These are phyloP conservation scores for Blastobotrys persicus DNA, from an alignment of 1,139 yeast species.

Conservation along the genomic window DNA sequence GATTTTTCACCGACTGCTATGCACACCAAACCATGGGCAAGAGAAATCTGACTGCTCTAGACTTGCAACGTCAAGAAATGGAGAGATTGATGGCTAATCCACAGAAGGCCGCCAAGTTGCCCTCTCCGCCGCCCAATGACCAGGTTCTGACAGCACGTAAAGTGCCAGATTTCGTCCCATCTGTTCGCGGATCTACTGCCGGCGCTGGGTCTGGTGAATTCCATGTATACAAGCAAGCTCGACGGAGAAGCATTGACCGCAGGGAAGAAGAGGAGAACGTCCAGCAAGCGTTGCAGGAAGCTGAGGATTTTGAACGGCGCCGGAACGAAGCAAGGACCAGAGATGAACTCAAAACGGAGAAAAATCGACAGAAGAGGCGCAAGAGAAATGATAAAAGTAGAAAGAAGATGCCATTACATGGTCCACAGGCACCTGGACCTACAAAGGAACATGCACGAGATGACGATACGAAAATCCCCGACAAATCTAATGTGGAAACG, in stretches of 20 bases:
- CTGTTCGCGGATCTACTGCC: constrained; percentile 33
- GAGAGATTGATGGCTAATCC: constrained; percentile 10
- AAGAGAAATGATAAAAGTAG: constrained; percentile 23
- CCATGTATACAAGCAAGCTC: constrained; percentile 38
- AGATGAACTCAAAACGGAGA: constrained; percentile 34
- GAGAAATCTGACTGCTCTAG: background rate
- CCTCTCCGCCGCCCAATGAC: too few species aligned
- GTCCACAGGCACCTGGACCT: background rate
- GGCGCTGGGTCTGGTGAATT: constrained; percentile 44
- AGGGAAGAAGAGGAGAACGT: constrained; percentile 29
- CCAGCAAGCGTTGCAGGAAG: constrained; percentile 16
- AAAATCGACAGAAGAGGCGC: constrained; percentile 32
- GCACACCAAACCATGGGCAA: background rate
- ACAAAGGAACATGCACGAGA: too few species aligned
- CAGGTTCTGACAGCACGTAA: background rate
- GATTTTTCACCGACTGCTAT: background rate
- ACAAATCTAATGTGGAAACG: too few species aligned
- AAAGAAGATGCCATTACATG: background rate
- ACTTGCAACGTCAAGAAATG: constrained; percentile 4
- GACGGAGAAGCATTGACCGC: constrained; percentile 27
- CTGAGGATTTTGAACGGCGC: constrained; percentile 30
- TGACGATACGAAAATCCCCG: too few species aligned
- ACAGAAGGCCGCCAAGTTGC: background rate
- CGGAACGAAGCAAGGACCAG: constrained; percentile 18
- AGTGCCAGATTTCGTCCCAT: background rate